Conservation (phyloP, 371 early-diverging fungal genomes). For the Umbelopsis sp. region DNA sequence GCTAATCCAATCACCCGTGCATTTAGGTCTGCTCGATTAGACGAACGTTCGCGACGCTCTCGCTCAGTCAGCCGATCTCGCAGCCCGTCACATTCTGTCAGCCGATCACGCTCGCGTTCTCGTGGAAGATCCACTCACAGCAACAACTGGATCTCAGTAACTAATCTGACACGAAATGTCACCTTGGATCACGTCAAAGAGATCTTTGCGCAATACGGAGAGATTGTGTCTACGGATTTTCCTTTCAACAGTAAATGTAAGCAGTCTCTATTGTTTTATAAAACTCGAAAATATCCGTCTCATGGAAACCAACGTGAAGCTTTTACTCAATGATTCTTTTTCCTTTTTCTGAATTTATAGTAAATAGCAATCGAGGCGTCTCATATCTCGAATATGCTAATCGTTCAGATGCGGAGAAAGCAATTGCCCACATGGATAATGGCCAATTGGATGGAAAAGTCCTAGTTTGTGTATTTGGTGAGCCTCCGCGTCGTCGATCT, state of each 20-base stretch:
- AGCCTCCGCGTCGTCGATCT: conserved; percentile 35
- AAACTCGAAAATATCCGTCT: no score
- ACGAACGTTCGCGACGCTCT: neutral
- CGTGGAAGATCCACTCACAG: neutral
- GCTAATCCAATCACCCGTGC: neutral
- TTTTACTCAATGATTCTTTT: no score
- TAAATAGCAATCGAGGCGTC: conserved; percentile 55
- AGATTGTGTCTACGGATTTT: conserved; percentile 39
- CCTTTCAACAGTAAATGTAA: conserved; percentile 36
- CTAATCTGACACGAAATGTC: conserved; percentile 49
- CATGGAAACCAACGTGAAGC: no score
- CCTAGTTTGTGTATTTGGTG: conserved; percentile 31
- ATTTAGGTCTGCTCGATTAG: neutral
- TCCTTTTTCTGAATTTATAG: conserved; percentile 25
- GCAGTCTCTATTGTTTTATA: neutral
- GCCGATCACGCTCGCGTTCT: conserved; percentile 7
- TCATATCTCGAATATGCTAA: conserved; percentile 62
- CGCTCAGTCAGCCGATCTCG: conserved; percentile 5
- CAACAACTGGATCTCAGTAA: conserved; percentile 23
- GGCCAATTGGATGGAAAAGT: conserved; percentile 62
- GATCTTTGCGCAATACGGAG: conserved; percentile 50
- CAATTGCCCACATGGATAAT: conserved; percentile 62
- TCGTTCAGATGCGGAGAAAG: conserved; percentile 54
- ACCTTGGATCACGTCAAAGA: conserved; percentile 50
- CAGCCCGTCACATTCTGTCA: neutral